These are phyloP conservation scores for Acanthamoeba healyi DNA, from an alignment of 208 protist genomes.

Conservation along the genomic window DNA sequence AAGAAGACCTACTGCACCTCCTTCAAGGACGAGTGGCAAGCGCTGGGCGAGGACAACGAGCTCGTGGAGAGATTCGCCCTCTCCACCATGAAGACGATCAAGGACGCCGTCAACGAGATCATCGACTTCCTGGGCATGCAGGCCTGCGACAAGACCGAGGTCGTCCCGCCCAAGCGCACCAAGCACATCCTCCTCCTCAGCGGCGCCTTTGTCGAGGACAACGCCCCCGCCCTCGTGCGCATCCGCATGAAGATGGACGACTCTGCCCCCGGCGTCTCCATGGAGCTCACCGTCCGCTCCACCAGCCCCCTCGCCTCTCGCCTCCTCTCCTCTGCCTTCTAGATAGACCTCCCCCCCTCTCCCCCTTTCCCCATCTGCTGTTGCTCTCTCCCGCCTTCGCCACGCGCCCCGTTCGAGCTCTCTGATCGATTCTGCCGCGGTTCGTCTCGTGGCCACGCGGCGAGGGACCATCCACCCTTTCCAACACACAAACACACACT, in stretches of 20 bases:
- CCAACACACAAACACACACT: not conserved
- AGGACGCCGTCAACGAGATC: constrained; percentile 84
- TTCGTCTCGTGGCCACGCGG: too few relatives aligned
- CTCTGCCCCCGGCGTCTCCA: constrained; percentile 41
- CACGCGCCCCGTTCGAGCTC: not conserved
- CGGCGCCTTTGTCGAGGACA: constrained; percentile 79
- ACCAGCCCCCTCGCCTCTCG: not conserved
- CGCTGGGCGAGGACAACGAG: constrained; percentile 76
- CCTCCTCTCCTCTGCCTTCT: constrained; percentile 45
- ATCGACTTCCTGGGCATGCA: constrained; percentile 87
- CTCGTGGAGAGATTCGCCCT: constrained; percentile 82
- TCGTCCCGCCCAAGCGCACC: constrained; percentile 15
- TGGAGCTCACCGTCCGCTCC: constrained; percentile 81
- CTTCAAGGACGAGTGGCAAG: constrained; percentile 84
- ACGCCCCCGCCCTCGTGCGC: constrained; percentile 74
- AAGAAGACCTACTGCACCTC: constrained; percentile 70
- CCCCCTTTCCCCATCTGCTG: too few relatives aligned
- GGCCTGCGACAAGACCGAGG: constrained; percentile 80
- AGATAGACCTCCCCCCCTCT: not conserved
- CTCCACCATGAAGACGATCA: constrained; percentile 74
- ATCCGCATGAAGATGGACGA: constrained; percentile 71
- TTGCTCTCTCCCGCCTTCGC: not conserved
- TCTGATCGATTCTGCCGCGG: not conserved
- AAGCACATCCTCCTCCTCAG: constrained; percentile 84
- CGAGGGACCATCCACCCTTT: not conserved